Conservation (phyloP, 2,329 filamentous ascomycete species). For the Emericellopsis cladophorae region DNA sequence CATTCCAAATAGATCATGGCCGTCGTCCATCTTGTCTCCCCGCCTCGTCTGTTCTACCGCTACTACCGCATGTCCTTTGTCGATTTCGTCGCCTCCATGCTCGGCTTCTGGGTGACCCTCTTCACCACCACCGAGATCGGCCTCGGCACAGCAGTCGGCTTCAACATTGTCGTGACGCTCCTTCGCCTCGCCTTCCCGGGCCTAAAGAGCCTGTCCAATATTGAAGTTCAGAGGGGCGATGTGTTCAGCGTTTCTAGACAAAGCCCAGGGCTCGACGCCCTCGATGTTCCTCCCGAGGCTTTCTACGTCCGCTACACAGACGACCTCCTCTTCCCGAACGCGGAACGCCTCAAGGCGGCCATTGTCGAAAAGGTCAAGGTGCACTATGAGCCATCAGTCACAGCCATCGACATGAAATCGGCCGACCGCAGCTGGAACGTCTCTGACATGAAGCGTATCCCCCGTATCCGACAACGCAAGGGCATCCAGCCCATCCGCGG, state of each 20-base stretch:
- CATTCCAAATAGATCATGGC: constrained; percentile 37
- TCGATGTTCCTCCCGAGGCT: constrained; percentile 29
- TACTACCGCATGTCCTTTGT: constrained; percentile 54
- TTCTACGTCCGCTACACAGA: constrained; percentile 45
- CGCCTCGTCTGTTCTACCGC: constrained; percentile 44
- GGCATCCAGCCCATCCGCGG: constrained; percentile 17
- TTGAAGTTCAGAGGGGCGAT: constrained; percentile 12
- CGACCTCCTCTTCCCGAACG: constrained; percentile 49
- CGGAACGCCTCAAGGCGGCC: constrained; percentile 34
- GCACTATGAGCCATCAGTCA: constrained; percentile 25
- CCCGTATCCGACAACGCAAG: constrained; percentile 26
- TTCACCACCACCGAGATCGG: constrained; percentile 48
- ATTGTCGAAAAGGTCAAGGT: constrained; percentile 36
- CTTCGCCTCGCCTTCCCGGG: constrained; percentile 43
- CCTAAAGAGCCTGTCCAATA: constrained; percentile 17
- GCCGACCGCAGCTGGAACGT: constrained; percentile 41
- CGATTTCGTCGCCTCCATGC: constrained; percentile 50
- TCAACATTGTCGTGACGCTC: constrained; percentile 49
- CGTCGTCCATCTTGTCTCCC: constrained; percentile 47
- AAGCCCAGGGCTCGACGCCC: constrained; percentile 6
- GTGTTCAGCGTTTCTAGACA: constrained; percentile 11
- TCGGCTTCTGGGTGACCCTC: constrained; percentile 51
- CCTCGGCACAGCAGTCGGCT: constrained; percentile 45
- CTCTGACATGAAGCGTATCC: constrained; percentile 31
- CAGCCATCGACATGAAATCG: constrained; percentile 21